A percentile compares a stretch with the other conserved stretches of the same genome.
phyloP scores from a whole-genome alignment of 768 basidiomycete species.

The Suillus ampliporus region DNA sequence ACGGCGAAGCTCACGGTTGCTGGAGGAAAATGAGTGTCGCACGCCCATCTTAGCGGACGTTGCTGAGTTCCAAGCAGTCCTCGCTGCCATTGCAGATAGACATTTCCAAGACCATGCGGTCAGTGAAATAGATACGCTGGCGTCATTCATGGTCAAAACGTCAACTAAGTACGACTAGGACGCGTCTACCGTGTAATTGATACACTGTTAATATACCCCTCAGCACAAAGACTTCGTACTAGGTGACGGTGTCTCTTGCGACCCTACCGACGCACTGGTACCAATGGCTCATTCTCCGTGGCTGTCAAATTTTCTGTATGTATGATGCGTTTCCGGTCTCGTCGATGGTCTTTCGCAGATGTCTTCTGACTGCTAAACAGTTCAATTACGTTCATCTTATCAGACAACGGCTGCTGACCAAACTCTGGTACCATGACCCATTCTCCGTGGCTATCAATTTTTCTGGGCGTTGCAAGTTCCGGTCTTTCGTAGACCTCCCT shows the following conservation, averaged over 20 bases:
- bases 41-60: slow-evolving; percentile 75
- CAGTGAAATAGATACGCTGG: slow-evolving; percentile 83
- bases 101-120: slow-evolving; percentile 70
- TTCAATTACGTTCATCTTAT: not conserved
- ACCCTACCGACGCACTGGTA: not conserved
- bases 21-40: slow-evolving; percentile 65
- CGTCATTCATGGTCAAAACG: slow-evolving; percentile 80
- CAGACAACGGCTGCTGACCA: not conserved
- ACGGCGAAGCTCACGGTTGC: slow-evolving; percentile 71
- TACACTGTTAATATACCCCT: slow-evolving; percentile 1
- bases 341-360: not conserved
- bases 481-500: not conserved
- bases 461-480: not conserved
- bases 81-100: slow-evolving; percentile 72
- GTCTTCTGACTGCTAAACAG: not conserved
- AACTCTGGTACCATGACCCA: not conserved
- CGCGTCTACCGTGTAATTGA: slow-evolving; percentile 19
- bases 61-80: slow-evolving; percentile 65
- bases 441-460: too few species aligned
- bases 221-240: not conserved
- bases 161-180: slow-evolving; percentile 51
- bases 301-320: not conserved
- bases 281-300: not conserved
- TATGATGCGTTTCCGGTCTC: not conserved
- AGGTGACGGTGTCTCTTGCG: not conserved